These are phyloP conservation scores for Casuarina glauca DNA, from an alignment of 306 rosid species.

Conservation along the genomic window DNA sequence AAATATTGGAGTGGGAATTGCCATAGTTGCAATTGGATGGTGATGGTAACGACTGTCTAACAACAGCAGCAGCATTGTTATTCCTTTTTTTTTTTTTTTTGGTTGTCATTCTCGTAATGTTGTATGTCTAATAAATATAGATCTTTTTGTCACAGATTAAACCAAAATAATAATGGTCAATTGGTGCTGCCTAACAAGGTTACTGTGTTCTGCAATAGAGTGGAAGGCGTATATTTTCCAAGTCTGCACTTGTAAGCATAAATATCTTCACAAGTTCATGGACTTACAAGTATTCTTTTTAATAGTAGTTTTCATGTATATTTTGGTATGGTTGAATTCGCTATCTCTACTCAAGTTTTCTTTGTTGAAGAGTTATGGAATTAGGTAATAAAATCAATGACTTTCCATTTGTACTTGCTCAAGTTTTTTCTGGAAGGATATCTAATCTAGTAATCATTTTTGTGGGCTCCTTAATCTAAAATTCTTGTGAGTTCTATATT, in stretches of 20 bases:
- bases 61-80: not conserved
- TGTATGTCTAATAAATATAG: constrained; percentile 34
- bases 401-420: not conserved
- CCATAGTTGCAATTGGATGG: not conserved
- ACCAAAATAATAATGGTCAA: constrained; percentile 53
- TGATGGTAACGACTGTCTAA: not conserved
- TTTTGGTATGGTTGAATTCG: not conserved
- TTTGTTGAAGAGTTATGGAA: not conserved
- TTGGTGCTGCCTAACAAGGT: constrained; percentile 74
- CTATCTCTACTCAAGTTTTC: not conserved
- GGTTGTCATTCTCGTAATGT: not conserved
- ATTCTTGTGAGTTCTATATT: not conserved
- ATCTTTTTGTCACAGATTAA: constrained; percentile 49
- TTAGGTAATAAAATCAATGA: not conserved
- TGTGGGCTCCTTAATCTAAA: not conserved
- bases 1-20: not conserved
- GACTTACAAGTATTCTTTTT: not conserved
- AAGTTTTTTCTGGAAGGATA: not conserved
- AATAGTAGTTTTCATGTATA: not conserved
- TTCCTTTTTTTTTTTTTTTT: not conserved
- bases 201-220: constrained; percentile 86
- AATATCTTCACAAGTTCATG: constrained; percentile 23
- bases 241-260: constrained; percentile 93
- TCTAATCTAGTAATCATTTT: constrained; percentile 1
- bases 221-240: constrained; percentile 95